Conservation (phyloP, 805 yeast genomes). For the Cyberlindnera euphorbiae region DNA sequence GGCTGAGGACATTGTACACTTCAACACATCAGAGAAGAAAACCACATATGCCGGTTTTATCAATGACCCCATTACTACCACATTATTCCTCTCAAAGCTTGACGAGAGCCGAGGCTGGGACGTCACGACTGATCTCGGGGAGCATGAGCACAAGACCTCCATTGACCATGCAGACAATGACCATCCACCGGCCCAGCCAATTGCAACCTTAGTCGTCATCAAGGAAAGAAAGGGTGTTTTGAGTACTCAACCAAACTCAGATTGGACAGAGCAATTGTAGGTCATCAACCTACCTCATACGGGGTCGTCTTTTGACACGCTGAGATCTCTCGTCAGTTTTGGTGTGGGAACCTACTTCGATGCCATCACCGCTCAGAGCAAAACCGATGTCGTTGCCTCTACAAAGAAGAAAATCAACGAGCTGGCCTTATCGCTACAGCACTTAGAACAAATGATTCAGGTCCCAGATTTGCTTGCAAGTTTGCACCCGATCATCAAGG, state of each 20-base stretch:
- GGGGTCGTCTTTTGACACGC: slow-evolving; percentile 38
- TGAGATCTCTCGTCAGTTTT: slow-evolving; percentile 54
- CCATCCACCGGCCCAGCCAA: slow-evolving; percentile 4
- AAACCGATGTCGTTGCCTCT: slow-evolving; percentile 33
- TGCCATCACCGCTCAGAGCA: slow-evolving; percentile 29
- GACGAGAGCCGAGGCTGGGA: slow-evolving; percentile 12
- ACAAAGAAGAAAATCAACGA: slow-evolving; percentile 66
- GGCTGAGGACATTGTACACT: slow-evolving; percentile 23
- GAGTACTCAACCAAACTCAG: no score
- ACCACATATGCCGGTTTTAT: slow-evolving; percentile 17
- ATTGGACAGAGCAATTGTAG: slow-evolving; percentile 30
- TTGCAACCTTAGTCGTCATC: slow-evolving; percentile 35
- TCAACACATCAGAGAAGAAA: slow-evolving; percentile 20
- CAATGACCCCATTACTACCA: slow-evolving; percentile 18
- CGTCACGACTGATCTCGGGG: slow-evolving; percentile 10
- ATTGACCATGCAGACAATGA: background rate
- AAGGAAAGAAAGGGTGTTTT: slow-evolving; percentile 35
- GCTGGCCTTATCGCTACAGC: slow-evolving; percentile 59
- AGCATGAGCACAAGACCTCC: slow-evolving; percentile 4
- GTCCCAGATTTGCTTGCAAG: slow-evolving; percentile 56
- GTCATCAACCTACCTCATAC: slow-evolving; percentile 31
- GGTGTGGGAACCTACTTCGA: slow-evolving; percentile 74
- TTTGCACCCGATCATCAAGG: slow-evolving; percentile 47
- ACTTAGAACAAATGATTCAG: slow-evolving; percentile 61
- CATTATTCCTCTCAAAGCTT: slow-evolving; percentile 23